Percentiles rank a stretch among this genome's conserved stretches.
These are phyloP conservation scores for Ogataea pini DNA, from an alignment of 805 yeast genomes.

Conservation along the genomic window DNA sequence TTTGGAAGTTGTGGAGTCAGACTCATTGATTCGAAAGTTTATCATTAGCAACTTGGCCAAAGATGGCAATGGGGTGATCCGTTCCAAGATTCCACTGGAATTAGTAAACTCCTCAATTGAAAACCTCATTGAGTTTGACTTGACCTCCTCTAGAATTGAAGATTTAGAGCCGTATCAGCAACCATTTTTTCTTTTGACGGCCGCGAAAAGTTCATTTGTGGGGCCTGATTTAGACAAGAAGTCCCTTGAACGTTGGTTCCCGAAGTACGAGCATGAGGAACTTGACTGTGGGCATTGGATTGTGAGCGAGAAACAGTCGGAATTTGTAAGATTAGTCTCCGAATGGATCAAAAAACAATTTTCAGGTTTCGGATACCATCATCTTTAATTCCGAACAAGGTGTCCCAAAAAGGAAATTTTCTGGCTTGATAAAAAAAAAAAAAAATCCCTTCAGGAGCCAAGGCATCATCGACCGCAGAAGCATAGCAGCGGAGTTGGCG, in stretches of 20 bases:
- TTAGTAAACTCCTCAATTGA: constrained; percentile 62
- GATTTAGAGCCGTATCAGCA: constrained; percentile 52
- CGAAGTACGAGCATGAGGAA: constrained; percentile 65
- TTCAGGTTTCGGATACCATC: constrained; percentile 15
- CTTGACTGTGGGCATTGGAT: constrained; percentile 91
- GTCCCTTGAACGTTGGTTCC: constrained; percentile 45
- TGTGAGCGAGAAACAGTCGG: constrained; percentile 76
- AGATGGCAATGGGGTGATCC: constrained; percentile 24
- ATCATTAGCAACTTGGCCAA: constrained; percentile 64
- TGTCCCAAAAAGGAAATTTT: constrained; percentile 23
- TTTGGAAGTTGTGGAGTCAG: constrained; percentile 61
- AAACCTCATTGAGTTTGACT: constrained; percentile 58
- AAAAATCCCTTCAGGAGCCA: constrained; percentile 1
- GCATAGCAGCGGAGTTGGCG: too few species aligned
- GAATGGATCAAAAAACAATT: constrained; percentile 41
- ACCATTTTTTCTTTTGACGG: constrained; percentile 78
- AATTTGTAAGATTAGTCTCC: constrained; percentile 60
- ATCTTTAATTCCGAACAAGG: constrained; percentile 13
- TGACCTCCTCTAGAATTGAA: constrained; percentile 18
- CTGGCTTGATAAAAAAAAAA: constrained; percentile 17
- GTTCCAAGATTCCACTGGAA: constrained; percentile 62
- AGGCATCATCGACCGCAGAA: too few species aligned
- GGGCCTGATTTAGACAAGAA: constrained; percentile 23
- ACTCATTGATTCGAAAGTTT: constrained; percentile 65
- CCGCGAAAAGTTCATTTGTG: constrained; percentile 55